phyloP scores from a whole-genome alignment of 768 basidiomycete genomes.

The Trametes maxima region DNA sequence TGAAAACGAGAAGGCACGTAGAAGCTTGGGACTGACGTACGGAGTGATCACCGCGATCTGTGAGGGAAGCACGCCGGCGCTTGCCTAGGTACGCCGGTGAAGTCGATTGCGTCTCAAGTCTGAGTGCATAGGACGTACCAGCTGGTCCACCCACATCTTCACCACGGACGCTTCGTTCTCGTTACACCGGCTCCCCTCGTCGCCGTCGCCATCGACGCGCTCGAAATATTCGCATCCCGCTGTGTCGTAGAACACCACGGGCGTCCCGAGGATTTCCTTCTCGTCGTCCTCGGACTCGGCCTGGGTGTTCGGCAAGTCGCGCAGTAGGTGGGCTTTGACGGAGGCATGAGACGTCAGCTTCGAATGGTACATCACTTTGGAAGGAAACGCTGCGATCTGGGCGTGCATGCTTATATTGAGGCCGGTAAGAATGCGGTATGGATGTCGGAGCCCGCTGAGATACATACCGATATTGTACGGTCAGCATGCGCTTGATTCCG shows the following conservation, averaged over 20 bases:
- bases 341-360: slow-evolving; percentile 70
- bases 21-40: slow-evolving; percentile 40
- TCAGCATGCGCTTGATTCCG: slow-evolving; percentile 82
- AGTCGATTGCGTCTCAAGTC: background rate
- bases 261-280: slow-evolving; percentile 71
- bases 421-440: background rate
- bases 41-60: slow-evolving; percentile 92
- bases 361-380: slow-evolving; percentile 74
- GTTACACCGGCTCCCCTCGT: slow-evolving; percentile 90
- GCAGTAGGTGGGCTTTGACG: slow-evolving; percentile 72
- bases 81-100: slow-evolving; percentile 43
- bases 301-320: slow-evolving; percentile 60
- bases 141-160: slow-evolving; percentile 74
- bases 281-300: slow-evolving; percentile 62
- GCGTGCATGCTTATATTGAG: slow-evolving; percentile 76
- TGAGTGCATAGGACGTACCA: slow-evolving; percentile 51
- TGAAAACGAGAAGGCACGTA: background rate
- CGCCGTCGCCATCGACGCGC: slow-evolving; percentile 70
- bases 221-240: slow-evolving; percentile 95
- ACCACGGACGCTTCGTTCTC: slow-evolving; percentile 94
- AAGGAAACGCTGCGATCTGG: slow-evolving; percentile 85
- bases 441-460: background rate
- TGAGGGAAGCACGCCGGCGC: slow-evolving; percentile 58
- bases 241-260: slow-evolving; percentile 93
- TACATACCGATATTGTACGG: slow-evolving; percentile 82